Evolutionary conservation across 2,329 filamentous ascomycete genomes (phyloP).

Genomic region (Pseudogymnoascus sp.): DNA sequence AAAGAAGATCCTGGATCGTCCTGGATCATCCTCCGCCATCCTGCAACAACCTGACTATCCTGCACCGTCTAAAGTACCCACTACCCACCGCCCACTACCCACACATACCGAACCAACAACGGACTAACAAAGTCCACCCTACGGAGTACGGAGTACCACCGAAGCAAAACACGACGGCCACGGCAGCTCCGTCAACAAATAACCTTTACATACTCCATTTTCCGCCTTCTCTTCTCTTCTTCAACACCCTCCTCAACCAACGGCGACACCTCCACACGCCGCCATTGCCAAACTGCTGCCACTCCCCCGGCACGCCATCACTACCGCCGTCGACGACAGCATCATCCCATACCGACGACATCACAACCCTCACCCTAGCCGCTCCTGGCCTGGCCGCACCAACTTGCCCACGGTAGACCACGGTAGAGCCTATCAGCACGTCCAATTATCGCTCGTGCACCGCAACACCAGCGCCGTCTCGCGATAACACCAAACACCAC

Average conservation of each 20-base stretch:
- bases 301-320: not conserved
- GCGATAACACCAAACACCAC: not conserved
- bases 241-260: not conserved
- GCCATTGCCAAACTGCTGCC: not conserved
- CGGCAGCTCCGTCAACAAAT: not conserved
- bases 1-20: not conserved
- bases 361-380: not conserved
- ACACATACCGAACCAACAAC: not conserved
- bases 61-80: not conserved
- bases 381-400: not conserved
- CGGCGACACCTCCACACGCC: not conserved
- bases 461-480: not conserved
- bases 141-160: not conserved
- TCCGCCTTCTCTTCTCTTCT: not conserved
- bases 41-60: no score
- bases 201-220: not conserved
- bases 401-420: not conserved
- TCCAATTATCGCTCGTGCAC: not conserved
- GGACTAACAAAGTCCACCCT: not conserved
- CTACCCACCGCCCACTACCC: not conserved
- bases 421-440: not conserved
- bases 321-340: not conserved
- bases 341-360: not conserved
- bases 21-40: not conserved
- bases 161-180: not conserved